These are phyloP conservation scores for Ogataea siamensis DNA, from an alignment of 805 yeast genomes.

Conservation along the genomic window DNA sequence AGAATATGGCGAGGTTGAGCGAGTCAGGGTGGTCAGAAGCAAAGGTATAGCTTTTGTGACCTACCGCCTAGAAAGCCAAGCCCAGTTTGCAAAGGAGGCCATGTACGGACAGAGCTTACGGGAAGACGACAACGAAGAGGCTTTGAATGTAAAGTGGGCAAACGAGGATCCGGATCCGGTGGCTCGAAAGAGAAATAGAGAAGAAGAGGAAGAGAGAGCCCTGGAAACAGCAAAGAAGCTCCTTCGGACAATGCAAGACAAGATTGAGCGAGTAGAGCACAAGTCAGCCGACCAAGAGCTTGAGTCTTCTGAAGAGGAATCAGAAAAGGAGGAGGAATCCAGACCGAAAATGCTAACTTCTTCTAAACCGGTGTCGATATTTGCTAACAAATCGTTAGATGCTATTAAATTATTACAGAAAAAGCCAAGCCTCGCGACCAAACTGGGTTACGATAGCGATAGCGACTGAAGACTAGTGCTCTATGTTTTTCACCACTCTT, in stretches of 20 bases:
- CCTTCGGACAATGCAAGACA: conserved; percentile 34
- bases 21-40: conserved; percentile 56
- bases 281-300: conserved; percentile 17
- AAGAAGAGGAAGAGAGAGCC: conserved; percentile 50
- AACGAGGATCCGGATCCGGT: conserved; percentile 80
- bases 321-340: neutral
- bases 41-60: conserved; percentile 80
- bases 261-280: conserved; percentile 24
- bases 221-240: conserved; percentile 50
- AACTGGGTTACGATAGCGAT: conserved; percentile 16
- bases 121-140: conserved; percentile 52
- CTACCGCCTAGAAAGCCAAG: conserved; percentile 63
- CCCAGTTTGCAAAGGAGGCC: conserved; percentile 95
- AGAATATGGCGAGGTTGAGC: conserved; percentile 74
- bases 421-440: conserved; percentile 5
- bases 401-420: conserved; percentile 10
- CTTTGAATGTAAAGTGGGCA: conserved; percentile 81
- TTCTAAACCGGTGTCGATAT: conserved; percentile 4
- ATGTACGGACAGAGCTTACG: conserved; percentile 77
- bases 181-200: conserved; percentile 50
- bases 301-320: neutral
- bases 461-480: conserved; percentile 10
- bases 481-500: conserved; percentile 17
- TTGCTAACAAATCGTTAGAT: conserved; percentile 11
- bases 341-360: conserved; percentile 1